Base-by-base conservation (phyloP, 2,329 filamentous ascomycete genomes). In the Penicillium polonicum region DNA sequence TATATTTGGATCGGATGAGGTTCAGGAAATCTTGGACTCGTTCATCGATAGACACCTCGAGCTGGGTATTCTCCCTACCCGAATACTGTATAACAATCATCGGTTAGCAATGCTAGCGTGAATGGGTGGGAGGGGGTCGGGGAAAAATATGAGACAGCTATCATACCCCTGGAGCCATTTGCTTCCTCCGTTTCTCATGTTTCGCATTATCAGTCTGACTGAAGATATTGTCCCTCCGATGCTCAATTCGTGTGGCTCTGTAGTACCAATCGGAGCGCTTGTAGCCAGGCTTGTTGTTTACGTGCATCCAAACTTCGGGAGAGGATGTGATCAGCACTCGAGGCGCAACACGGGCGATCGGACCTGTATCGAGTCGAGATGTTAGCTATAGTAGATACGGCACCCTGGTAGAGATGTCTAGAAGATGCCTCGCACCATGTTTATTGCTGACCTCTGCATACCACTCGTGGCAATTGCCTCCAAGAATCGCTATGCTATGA, bases 51-150 rank as follows among this genome's bases (percentile, higher is more conserved):
- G 79, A 75, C 0, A 67, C 62, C 58, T 85, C 83, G 3, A 85
- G 68, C 0, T 74, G 73, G 1, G 76, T 72, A 36, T 85, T 84
- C 49, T 85, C 83, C 53, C 81, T 78, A 3, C 83, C 82, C 2
- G 82, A 80, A 63, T 85, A 86, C 61, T 65, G 33, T 42, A 39
- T 31, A 36, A 44, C 1, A 12, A 29, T 48, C 5, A 19, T 5
- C 2, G 7, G 27, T 55, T 33, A 53, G 29, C 25, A 31, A 29
- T 13, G 17, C 6, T 10, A n/a, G 5, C 6, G 31, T 41, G 12
- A 53, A 36, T 23, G 21, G 31, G 12, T 6, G 25, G 33, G 33
- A 17, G 5, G n/a, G n/a, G 13, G 2, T 43, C 5, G 12, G 21
- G 15, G 36, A 33, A 15, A 27, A 29, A 42, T 5, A 45, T 2